Conservation (phyloP, 108 stramenopile species). For the Pseudonitzschia pungens region DNA sequence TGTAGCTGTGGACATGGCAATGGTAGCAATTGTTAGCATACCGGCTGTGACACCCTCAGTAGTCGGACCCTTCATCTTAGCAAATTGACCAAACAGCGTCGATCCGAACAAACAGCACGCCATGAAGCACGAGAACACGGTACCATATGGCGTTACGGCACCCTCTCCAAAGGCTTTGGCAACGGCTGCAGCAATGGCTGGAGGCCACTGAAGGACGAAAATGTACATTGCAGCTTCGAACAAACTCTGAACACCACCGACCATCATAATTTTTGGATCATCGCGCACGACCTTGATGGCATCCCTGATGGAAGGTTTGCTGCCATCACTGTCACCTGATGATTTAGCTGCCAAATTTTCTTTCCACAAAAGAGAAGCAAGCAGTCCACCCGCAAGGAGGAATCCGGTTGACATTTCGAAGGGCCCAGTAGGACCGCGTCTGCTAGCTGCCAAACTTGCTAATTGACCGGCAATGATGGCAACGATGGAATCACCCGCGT, state of each 20-base stretch:
- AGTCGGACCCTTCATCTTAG: conserved; percentile 58
- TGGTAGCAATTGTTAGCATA: conserved; percentile 75
- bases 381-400: conserved; percentile 73
- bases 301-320: conserved; percentile 75
- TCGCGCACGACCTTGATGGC: conserved; percentile 67
- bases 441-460: conserved; percentile 74
- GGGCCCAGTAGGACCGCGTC: conserved; percentile 92
- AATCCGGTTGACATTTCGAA: conserved; percentile 94
- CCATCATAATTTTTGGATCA: conserved; percentile 89
- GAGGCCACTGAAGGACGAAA: conserved; percentile 96
- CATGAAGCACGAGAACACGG: conserved; percentile 95
- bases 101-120: conserved; percentile 89
- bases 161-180: conserved; percentile 54
- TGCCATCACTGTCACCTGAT: conserved; percentile 5
- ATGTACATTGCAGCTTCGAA: conserved; percentile 98
- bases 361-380: conserved; percentile 82
- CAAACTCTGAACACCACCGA: conserved; percentile 90
- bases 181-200: conserved; percentile 75
- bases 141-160: conserved; percentile 80
- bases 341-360: conserved; percentile 81
- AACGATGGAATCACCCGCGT: conserved; percentile 92
- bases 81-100: conserved; percentile 72
- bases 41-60: conserved; percentile 74
- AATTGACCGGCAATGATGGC: conserved; percentile 95
- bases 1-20: conserved; percentile 84